Conservation (phyloP, 805 yeast genomes). For the Zygotorulaspora chibaensis region DNA sequence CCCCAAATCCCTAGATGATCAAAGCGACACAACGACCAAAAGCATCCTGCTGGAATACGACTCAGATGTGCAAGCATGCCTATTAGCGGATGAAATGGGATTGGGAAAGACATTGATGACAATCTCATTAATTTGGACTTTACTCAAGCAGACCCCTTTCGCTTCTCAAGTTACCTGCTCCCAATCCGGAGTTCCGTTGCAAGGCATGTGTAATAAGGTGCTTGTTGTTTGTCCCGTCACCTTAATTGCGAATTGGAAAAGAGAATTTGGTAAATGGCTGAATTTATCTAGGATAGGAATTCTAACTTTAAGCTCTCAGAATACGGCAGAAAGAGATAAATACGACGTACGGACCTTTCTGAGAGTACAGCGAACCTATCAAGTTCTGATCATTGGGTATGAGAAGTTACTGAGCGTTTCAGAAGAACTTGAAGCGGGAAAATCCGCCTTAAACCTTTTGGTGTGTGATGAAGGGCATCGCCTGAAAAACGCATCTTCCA, state of each 20-base stretch:
- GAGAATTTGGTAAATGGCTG: conserved; percentile 88
- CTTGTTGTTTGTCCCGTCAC: conserved; percentile 91
- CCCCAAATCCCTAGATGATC: conserved; percentile 23
- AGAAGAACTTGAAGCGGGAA: conserved; percentile 44
- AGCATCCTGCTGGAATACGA: conserved; percentile 23
- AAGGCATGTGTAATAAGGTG: conserved; percentile 48
- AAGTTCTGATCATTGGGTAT: conserved; percentile 81
- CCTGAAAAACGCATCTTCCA: conserved; percentile 69
- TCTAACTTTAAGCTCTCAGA: conserved; percentile 50
- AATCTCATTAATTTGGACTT: conserved; percentile 78
- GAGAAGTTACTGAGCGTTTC: conserved; percentile 64
- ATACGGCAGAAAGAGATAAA: conserved; percentile 50
- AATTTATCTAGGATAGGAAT: conserved; percentile 61
- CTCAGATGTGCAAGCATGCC: conserved; percentile 52
- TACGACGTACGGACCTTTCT: conserved; percentile 57
- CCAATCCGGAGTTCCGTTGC: conserved; percentile 32
- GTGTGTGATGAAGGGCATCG: conserved; percentile 97
- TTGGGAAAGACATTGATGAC: conserved; percentile 87
- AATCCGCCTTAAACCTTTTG: conserved; percentile 54
- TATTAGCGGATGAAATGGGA: conserved; percentile 97
- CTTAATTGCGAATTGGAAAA: conserved; percentile 78
- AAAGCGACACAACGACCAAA: conserved; percentile 8
- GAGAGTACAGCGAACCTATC: conserved; percentile 61
- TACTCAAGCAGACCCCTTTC: conserved; percentile 61
- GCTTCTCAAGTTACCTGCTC: conserved; percentile 35